Evolutionary conservation across 495 filamentous ascomycete species (phyloP).

Genomic region (Patellaria atrata): DNA sequence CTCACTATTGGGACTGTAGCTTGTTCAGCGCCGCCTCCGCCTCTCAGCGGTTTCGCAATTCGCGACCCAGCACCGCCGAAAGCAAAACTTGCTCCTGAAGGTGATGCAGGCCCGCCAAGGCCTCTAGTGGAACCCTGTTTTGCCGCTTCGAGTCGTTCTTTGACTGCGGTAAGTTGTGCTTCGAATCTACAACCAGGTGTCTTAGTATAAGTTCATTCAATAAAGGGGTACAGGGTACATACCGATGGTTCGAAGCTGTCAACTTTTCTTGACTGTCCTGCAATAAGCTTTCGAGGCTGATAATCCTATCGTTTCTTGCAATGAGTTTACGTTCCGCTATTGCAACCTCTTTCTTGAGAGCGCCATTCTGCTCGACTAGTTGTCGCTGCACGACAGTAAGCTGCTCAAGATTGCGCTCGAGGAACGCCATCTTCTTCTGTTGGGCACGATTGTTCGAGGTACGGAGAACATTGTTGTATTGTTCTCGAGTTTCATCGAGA

Average conservation of each 20-base stretch:
- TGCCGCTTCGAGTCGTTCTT: slow-evolving; percentile 90
- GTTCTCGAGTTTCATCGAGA: slow-evolving; percentile 89
- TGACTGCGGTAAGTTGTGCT: slow-evolving; percentile 88
- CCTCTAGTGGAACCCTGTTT: slow-evolving; percentile 79
- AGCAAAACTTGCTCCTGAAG: slow-evolving; percentile 47
- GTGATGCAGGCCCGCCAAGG: slow-evolving; percentile 46
- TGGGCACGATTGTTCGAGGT: slow-evolving; percentile 94
- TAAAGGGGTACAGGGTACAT: too few species aligned
- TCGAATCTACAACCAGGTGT: slow-evolving; percentile 63
- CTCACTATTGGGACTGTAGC: slow-evolving; percentile 17
- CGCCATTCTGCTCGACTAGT: slow-evolving; percentile 92
- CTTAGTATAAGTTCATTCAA: neutral
- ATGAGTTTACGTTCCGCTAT: slow-evolving; percentile 96
- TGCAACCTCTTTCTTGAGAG: slow-evolving; percentile 95
- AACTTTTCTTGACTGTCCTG: slow-evolving; percentile 97
- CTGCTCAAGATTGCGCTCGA: slow-evolving; percentile 96
- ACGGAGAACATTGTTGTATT: slow-evolving; percentile 94
- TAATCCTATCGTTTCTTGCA: slow-evolving; percentile 90
- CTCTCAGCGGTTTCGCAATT: slow-evolving; percentile 93
- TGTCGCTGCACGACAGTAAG: slow-evolving; percentile 93
- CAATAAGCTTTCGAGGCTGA: slow-evolving; percentile 76
- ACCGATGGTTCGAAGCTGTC: slow-evolving; percentile 90
- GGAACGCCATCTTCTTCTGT: slow-evolving; percentile 99
- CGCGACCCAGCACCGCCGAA: slow-evolving; percentile 61
- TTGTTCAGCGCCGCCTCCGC: slow-evolving; percentile 47